Percentiles rank a stretch among this genome's conserved stretches.
phyloP scores from a whole-genome alignment of 805 yeast species.

The Teunomyces kruisii region DNA sequence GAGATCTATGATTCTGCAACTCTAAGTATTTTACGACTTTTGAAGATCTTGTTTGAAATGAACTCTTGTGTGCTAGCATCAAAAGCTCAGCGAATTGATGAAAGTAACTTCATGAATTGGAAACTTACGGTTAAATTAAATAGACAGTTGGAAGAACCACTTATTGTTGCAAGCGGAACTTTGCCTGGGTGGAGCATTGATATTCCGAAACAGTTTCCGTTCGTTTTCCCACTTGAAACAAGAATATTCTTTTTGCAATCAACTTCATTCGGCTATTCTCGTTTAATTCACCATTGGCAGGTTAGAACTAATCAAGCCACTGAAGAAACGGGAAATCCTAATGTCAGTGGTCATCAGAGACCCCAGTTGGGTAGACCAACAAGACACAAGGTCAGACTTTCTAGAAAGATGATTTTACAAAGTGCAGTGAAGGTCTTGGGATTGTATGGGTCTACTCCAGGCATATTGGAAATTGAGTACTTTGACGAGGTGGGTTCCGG shows the following conservation, averaged over 20 bases:
- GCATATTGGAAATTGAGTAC: conserved; percentile 82
- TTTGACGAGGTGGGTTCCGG: conserved; percentile 95
- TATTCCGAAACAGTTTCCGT: conserved; percentile 73
- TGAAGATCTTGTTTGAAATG: conserved; percentile 48
- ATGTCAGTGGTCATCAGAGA: conserved; percentile 10
- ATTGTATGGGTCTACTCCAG: conserved; percentile 75
- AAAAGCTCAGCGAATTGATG: conserved; percentile 12
- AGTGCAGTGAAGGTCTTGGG: conserved; percentile 80
- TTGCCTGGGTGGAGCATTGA: conserved; percentile 83
- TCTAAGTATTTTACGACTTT: conserved; percentile 43
- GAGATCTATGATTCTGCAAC: conserved; percentile 29
- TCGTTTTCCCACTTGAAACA: conserved; percentile 80
- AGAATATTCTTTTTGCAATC: conserved; percentile 76
- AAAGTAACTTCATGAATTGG: conserved; percentile 59
- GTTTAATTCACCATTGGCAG: conserved; percentile 80
- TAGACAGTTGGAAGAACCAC: conserved; percentile 85
- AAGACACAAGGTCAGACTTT: conserved; percentile 76
- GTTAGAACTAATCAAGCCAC: conserved; percentile 39
- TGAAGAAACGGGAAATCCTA: conserved; percentile 26
- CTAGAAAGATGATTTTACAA: conserved; percentile 66
- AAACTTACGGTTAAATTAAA: conserved; percentile 84
- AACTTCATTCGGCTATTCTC: conserved; percentile 87
- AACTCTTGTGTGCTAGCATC: conserved; percentile 26
- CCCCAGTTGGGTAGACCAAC: conserved; percentile 72
- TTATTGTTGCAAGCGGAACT: conserved; percentile 82